These are phyloP conservation scores for Pseudogymnoascus pannorum DNA, from an alignment of 2,329 filamentous ascomycete genomes.

Conservation along the genomic window DNA sequence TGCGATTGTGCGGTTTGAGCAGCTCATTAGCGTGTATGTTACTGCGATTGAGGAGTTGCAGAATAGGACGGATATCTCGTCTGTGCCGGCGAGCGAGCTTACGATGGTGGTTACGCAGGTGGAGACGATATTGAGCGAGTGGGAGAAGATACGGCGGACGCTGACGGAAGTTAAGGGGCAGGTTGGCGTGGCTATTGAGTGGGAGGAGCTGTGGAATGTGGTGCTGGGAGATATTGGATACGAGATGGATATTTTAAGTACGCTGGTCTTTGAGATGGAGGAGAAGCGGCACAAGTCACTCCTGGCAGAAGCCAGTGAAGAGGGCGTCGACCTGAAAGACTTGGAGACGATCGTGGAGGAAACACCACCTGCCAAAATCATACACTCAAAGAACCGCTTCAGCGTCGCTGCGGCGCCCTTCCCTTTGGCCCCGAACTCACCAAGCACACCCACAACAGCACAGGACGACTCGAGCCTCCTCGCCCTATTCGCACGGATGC, in stretches of 20 bases:
- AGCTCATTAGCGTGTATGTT: conserved; percentile 86
- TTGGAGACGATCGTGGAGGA: conserved; percentile 92
- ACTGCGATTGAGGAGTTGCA: conserved; percentile 90
- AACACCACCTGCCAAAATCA: conserved; percentile 50
- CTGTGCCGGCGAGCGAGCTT: conserved; percentile 64
- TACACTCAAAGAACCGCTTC: conserved; percentile 52
- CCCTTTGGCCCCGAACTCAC: conserved; percentile 55
- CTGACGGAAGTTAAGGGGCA: conserved; percentile 77
- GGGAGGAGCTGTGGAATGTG: conserved; percentile 93
- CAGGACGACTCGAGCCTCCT: conserved; percentile 85
- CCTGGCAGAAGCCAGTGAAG: conserved; percentile 52
- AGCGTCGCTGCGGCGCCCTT: conserved; percentile 57
- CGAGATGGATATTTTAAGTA: conserved; percentile 72
- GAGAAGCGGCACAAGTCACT: conserved; percentile 81
- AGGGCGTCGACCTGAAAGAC: conserved; percentile 73
- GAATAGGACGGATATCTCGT: conserved; percentile 64
- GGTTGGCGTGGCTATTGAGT: conserved; percentile 97
- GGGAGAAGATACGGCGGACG: conserved; percentile 72
- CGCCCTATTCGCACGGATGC: conserved; percentile 89
- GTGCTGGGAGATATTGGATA: conserved; percentile 89
- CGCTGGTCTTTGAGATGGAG: conserved; percentile 95
- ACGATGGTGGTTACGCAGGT: conserved; percentile 75
- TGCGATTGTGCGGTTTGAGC: conserved; percentile 77
- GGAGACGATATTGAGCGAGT: conserved; percentile 77
- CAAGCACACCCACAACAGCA: conserved; percentile 47